Evolutionary conservation across 345 rosid genomes (phyloP), one percentile per base, ranked within the genome.

Genomic region (Conringia planisiliqua): DNA sequence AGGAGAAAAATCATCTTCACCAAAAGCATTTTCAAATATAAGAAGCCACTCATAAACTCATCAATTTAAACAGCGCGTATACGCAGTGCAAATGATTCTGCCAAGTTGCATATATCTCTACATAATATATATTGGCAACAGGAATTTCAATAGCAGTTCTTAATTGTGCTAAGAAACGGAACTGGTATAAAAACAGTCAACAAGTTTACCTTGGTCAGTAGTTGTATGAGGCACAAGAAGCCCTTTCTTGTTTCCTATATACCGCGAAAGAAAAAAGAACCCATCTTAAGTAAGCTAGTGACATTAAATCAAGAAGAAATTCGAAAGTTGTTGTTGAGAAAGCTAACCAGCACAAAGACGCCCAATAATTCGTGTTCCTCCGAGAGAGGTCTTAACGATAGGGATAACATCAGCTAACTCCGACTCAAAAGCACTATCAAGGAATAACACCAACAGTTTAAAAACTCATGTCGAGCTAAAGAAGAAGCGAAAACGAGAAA

Each of bases 191-290:
- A 7, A 38, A 47, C 0, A 4, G 10, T 29, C 17, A 5, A 36
- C 22, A 3, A 47, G 9, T 26, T 29, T 69, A 95, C 99, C 99
- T 88, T 95, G 99, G 79, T 95, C 97, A 26, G 97, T 95, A 47
- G 97, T 88, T 70, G 79, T 95, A 70, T 92, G 99, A 1, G 97
- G 99, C 74, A 95, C 83, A 67, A 95, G 97, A 82, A 92, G 97
- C 42, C 97, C 99, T 11, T 92, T 90, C 71, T 92, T 95, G 82
- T 95, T 95, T 59, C 99, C 99, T 90, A 79, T 67, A 66, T 9
- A 46, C n/a, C 2, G 17, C 18, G 16, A 35, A 65, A 63, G 59
- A 20, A 6, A 6, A n/a, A 48, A 17, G 30, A 39, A 11, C 18
- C 32, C 58, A 13, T 52, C 3, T 1, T 14, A 44, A 27, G 18